These are phyloP conservation scores for Cytospora leucostoma DNA, from an alignment of 2,329 filamentous ascomycete species.

Conservation along the genomic window DNA sequence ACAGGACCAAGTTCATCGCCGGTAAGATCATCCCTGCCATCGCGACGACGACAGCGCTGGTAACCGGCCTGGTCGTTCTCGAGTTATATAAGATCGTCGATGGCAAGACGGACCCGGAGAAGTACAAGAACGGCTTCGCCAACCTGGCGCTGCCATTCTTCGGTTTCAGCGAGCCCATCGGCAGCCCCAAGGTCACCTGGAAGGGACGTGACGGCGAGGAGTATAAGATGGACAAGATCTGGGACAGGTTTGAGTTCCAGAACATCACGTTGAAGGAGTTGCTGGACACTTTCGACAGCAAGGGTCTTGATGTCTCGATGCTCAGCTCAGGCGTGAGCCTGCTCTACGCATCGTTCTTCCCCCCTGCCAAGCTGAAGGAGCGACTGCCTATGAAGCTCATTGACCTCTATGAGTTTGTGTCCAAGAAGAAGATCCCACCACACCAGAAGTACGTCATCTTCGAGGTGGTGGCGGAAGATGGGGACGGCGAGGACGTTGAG, in stretches of 20 bases:
- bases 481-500: constrained; percentile 89
- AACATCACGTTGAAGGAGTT: constrained; percentile 86
- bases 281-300: constrained; percentile 75
- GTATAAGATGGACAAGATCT: constrained; percentile 82
- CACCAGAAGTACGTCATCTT: constrained; percentile 97
- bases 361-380: constrained; percentile 76
- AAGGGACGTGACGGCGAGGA: constrained; percentile 76
- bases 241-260: constrained; percentile 92
- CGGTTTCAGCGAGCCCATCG: constrained; percentile 95
- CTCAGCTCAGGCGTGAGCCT: constrained; percentile 96
- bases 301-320: constrained; percentile 85
- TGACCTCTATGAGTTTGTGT: constrained; percentile 82
- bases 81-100: constrained; percentile 97
- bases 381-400: constrained; percentile 82
- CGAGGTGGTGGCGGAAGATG: constrained; percentile 90
- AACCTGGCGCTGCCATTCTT: constrained; percentile 97
- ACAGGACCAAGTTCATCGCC: constrained; percentile 99
- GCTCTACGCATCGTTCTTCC: constrained; percentile 92
- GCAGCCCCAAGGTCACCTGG: constrained; percentile 90
- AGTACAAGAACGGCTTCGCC: constrained; percentile 99
- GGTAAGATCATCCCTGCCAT: constrained; percentile 99
- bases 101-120: constrained; percentile 93
- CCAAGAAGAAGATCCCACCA: constrained; percentile 85
- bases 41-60: constrained; percentile 92
- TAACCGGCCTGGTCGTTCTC: constrained; percentile 88